Evolutionary conservation across 768 basidiomycete genomes (phyloP).

Genomic region (Lactifluus volemus): DNA sequence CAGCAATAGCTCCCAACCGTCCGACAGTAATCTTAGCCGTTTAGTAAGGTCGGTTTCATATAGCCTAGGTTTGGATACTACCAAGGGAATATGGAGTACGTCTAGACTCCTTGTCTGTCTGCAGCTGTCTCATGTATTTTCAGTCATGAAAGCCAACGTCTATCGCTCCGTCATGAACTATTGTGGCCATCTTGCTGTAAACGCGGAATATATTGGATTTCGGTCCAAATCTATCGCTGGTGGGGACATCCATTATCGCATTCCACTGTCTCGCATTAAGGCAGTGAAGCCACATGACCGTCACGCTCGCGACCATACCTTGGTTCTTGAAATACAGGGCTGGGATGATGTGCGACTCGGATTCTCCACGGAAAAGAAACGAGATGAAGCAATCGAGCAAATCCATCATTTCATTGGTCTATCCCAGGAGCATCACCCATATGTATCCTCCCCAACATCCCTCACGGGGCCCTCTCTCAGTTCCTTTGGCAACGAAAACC

Average conservation of each 20-base stretch:
- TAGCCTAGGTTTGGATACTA: conserved; percentile 11
- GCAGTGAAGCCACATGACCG: conserved; percentile 2
- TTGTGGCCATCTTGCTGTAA: conserved; percentile 13
- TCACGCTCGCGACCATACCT: background rate
- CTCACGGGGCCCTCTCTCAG: background rate
- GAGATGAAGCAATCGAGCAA: conserved; percentile 10
- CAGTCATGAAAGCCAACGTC: conserved; percentile 12
- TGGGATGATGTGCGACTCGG: conserved; percentile 7
- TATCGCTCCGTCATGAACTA: conserved; percentile 11
- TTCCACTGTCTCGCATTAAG: conserved; percentile 11
- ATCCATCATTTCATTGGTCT: conserved; percentile 2
- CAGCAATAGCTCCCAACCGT: background rate
- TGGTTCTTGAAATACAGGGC: conserved; percentile 11
- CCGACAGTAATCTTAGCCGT: conserved; percentile 3
- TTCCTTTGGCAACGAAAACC: background rate
- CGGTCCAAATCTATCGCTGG: conserved; percentile 15
- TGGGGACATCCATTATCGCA: conserved; percentile 14
- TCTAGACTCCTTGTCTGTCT: background rate
- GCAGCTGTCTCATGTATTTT: background rate
- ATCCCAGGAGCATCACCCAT: background rate
- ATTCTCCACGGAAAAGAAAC: conserved; percentile 11
- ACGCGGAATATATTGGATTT: conserved; percentile 12
- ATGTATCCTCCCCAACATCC: background rate
- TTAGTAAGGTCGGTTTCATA: conserved; percentile 4
- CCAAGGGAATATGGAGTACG: conserved; percentile 16